Base-by-base conservation (phyloP, 768 basidiomycete species). In the Tricholoma flavovirens region DNA sequence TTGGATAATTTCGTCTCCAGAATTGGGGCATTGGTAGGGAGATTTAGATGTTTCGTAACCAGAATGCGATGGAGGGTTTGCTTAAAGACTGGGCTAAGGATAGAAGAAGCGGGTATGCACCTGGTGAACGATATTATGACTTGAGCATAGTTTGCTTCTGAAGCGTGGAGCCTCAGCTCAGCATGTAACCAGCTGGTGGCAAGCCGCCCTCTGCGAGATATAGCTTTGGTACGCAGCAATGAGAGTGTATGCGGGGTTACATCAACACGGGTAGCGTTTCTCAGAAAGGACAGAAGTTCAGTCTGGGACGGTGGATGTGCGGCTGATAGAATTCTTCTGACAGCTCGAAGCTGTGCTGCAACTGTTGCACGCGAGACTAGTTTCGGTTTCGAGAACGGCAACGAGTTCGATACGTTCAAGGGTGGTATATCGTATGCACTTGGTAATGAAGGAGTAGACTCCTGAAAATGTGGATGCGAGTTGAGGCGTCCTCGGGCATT, bases 151-250 rank as follows among this genome's bases (percentile, higher is more conserved):
- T 56, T 51, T 33, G 51, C 35, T 24, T 54, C 48, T 26, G 21
- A 30, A 19, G 55, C 45, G 26, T 56, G 29, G 49, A 57, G 50
- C 8, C 19, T 51, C 5, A 60, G 55, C 30, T 56, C 59, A 2
- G 53, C 59, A 26, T 55, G 32, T 22, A 60, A n/a, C 62, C 62
- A 62, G 11, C 45, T 36, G 10, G 54, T 51, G 35, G 29, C 26
- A 36, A 32, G 35, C 12, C 21, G 38, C 11, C 21, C 43, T 6
- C 55, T 38, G 14, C 32, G 33, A 12, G 46, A 22, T n/a, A 60
- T 38, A 11, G 62, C 56, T 2, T 57, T 57, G 19, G 43, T 17
- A 24, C 57, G 57, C 15, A 60, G 35, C 40, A 33, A 50, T 22
- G 38, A 32, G 10, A 60, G 4, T 11, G 56, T 42, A 5, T 35